phyloP scores from a whole-genome alignment of 192 early-diverging fungal species.

The Linnemannia schmuckeri region DNA sequence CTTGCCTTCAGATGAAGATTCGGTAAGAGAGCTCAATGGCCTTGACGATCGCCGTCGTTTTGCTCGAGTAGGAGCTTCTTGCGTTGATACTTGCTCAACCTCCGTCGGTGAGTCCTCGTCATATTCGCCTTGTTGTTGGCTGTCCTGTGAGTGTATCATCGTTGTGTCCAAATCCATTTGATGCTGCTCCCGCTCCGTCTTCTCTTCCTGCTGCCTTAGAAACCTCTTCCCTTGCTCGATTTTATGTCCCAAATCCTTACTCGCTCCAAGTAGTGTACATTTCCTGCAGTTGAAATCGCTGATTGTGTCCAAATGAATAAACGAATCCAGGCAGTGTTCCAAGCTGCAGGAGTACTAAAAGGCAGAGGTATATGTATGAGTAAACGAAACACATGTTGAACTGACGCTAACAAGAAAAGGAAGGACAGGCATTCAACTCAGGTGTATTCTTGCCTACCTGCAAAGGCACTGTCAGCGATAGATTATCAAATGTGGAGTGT shows the following conservation, averaged over 20 bases:
- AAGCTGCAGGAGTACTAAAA: conserved; percentile 64
- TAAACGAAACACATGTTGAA: too few species aligned
- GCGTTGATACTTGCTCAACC: background rate
- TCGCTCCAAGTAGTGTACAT: conserved; percentile 68
- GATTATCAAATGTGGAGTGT: conserved; percentile 79
- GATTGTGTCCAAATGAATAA: conserved; percentile 75
- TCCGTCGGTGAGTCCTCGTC: background rate
- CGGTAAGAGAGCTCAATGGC: background rate
- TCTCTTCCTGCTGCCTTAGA: background rate
- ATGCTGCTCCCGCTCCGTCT: background rate
- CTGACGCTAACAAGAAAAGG: too few species aligned
- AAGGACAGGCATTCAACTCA: background rate
- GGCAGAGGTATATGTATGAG: too few species aligned
- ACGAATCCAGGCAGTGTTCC: conserved; percentile 73
- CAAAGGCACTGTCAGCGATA: conserved; percentile 73
- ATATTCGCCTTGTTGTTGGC: background rate
- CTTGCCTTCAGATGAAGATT: background rate
- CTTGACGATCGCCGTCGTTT: background rate
- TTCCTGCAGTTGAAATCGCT: conserved; percentile 77
- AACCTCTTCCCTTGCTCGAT: conserved; percentile 25
- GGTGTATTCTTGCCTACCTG: conserved; percentile 29
- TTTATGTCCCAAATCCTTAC: conserved; percentile 47
- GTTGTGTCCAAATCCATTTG: background rate
- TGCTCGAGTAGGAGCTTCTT: background rate
- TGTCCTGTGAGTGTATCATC: background rate